Evolutionary conservation across 2,329 filamentous ascomycete genomes (phyloP), one percentile per base, ranked within the genome.

Genomic region (Trichoderma harzianum): DNA sequence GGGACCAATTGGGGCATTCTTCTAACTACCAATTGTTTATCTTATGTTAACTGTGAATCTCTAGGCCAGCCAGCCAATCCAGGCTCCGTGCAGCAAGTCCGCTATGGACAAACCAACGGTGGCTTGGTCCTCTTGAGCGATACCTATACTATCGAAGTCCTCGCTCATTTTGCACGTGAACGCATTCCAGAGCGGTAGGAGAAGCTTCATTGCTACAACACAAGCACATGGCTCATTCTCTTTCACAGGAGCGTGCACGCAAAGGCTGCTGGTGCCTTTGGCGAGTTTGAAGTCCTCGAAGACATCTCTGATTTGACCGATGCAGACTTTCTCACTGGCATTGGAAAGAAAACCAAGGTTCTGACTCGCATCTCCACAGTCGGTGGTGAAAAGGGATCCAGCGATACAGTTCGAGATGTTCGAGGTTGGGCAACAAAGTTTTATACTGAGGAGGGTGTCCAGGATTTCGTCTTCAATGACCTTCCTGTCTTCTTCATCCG

Each of bases 331-430:
- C 81, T 93, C 18, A 79, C 78, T 8, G 78, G 80, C 2, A 79
- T 83, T n/a, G 87, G 85, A 51, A 92, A 92, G 78, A 79, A 90
- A 77, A 84, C 82, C 39, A 82, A 90, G 0, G 83, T 90, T 0
- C 93, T 93, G 76, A 83, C 91, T n/a, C 89, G 92, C 18, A 92
- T 93, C 78, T 93, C 91, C 0, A 93, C 91, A 2, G 92, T 94
- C 11, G 88, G 90, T 24, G 91, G 91, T 3, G 91, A 87, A 39
- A 85, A 89, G 16, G 92, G 92, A 34, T 92, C 89, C 75, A 87
- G 89, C 2, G 92, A 94, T 76, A 91, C 90, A 0, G 90, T 86
- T 7, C 87, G 92, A 43, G 92, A 94, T 82, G 90, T 93, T 0
- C 91, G 91, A 73, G 91, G 91, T 1, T 93, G 93, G 76, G 91